These are phyloP conservation scores for Pythium pyrilobum DNA, from an alignment of 352 stramenopile genomes.

Conservation along the genomic window DNA sequence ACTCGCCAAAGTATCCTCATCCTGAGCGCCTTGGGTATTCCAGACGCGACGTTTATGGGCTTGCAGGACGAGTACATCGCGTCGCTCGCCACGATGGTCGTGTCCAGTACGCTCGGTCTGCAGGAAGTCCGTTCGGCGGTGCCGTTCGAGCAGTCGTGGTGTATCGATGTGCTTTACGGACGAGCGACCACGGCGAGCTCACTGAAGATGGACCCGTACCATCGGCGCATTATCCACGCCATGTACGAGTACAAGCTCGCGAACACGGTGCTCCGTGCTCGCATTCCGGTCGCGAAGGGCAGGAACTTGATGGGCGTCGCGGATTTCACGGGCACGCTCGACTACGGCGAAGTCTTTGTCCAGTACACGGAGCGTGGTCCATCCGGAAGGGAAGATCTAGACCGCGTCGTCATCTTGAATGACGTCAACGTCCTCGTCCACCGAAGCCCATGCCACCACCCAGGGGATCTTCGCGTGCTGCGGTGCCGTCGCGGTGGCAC, in stretches of 20 bases:
- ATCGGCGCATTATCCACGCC: slow-evolving; percentile 32
- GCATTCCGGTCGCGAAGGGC: slow-evolving; percentile 65
- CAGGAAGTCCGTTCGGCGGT: slow-evolving; percentile 23
- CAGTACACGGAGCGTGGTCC: slow-evolving; percentile 53
- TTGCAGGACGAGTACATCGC: slow-evolving; percentile 71
- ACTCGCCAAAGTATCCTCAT: slow-evolving; percentile 76
- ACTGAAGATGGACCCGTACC: slow-evolving; percentile 8
- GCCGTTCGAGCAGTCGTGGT: slow-evolving; percentile 15
- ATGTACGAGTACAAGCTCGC: slow-evolving; percentile 66
- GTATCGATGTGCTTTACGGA: slow-evolving; percentile 17
- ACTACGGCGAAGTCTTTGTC: slow-evolving; percentile 74
- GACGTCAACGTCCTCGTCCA: slow-evolving; percentile 56
- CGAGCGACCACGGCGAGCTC: neutral
- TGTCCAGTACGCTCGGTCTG: slow-evolving; percentile 36
- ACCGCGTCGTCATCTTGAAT: slow-evolving; percentile 20
- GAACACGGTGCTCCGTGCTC: slow-evolving; percentile 67
- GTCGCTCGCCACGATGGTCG: slow-evolving; percentile 45
- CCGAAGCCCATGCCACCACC: slow-evolving; percentile 73
- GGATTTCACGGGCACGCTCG: slow-evolving; percentile 64
- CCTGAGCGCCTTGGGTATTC: slow-evolving; percentile 54
- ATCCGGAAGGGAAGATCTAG: slow-evolving; percentile 16
- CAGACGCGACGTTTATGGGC: slow-evolving; percentile 50
- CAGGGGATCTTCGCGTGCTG: slow-evolving; percentile 68
- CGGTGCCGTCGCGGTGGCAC: slow-evolving; percentile 29
- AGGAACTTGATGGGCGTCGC: slow-evolving; percentile 75